Evolutionary conservation across 179 eudicot species (phyloP), one percentile per base, ranked within the genome.

Genomic region (Carnegiea gigantea): DNA sequence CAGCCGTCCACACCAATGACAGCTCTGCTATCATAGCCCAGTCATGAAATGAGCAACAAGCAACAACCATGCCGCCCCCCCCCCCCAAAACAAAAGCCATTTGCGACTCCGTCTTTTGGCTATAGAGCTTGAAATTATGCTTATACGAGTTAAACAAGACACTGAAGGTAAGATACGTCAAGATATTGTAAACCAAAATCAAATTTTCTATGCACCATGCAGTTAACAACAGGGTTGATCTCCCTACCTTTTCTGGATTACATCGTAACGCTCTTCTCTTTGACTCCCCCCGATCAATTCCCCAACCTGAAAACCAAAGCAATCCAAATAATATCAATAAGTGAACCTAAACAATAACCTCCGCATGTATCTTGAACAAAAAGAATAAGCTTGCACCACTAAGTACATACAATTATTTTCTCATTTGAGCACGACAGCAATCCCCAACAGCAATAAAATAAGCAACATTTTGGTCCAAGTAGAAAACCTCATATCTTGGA

Each of bases 211-310:
- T 46, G 49, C 23, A 57, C 2, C 30, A 83, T 20, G 20, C 20
- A 59, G 36, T 53, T 11, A 9, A 40, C 15, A 44, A 26, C 6
- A 76, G 7, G 20, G 11, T 40, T 12, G 26, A 76, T 54, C 76
- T 26, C 75, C 82, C 14, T 79, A 94, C 99, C 99, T 96, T 70
- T 85, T 79, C 78, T 78, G 84, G 9, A 94, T 86, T 75, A 94
- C 93, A 80, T 94, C 99, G 26, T 87, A 92, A 40, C 92, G 92
- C 89, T 94, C 99, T 81, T 96, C 98, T 84, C 99, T 92, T 74
- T 96, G 98, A 88, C 99, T 96, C 81, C 99, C 99, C 11, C 99
- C 99, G 75, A 94, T 89, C 75, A 96, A 86, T 89, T 96, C 99
- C 70, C 99, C 99, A 73, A 96, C 97, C 99, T 96, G 89, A 78